phyloP scores from a whole-genome alignment of 495 filamentous ascomycete species.

The Eremomyces bilateralis region DNA sequence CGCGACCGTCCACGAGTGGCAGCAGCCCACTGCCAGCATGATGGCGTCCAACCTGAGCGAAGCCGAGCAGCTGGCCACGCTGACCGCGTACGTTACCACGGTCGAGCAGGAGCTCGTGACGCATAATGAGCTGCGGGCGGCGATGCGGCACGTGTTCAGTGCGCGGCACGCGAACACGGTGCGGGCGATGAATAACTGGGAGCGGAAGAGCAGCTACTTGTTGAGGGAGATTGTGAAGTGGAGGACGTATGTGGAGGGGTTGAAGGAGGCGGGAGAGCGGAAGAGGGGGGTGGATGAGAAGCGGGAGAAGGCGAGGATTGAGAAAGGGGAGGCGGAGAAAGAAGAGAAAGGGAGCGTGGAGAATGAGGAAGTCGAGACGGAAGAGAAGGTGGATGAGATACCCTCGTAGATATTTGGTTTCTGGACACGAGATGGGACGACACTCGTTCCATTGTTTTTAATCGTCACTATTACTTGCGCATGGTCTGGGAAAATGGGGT shows the following conservation, averaged over 20 bases:
- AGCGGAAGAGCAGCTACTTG: slow-evolving; percentile 78
- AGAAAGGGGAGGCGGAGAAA: too few relatives aligned
- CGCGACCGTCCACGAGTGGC: slow-evolving; percentile 73
- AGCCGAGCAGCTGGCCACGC: slow-evolving; percentile 52
- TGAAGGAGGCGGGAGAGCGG: slow-evolving; percentile 33
- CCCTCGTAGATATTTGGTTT: too few relatives aligned
- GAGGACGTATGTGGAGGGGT: slow-evolving; percentile 71
- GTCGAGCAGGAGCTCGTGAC: slow-evolving; percentile 67
- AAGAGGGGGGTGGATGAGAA: slow-evolving; percentile 33
- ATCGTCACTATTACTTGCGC: too few relatives aligned
- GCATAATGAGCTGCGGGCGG: slow-evolving; percentile 67
- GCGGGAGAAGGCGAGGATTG: too few relatives aligned
- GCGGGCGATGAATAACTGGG: slow-evolving; percentile 89
- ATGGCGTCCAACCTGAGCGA: slow-evolving; percentile 58
- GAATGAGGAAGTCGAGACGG: slow-evolving; percentile 10
- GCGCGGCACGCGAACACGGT: slow-evolving; percentile 59
- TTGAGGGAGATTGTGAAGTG: slow-evolving; percentile 94
- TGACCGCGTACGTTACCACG: slow-evolving; percentile 59
- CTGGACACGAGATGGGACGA: too few relatives aligned
- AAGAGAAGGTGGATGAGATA: too few relatives aligned
- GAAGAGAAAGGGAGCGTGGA: slow-evolving; percentile 22
- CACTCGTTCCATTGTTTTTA: too few relatives aligned
- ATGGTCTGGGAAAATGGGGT: too few relatives aligned
- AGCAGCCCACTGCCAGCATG: slow-evolving; percentile 80
- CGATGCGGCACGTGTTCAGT: slow-evolving; percentile 78